Evolutionary conservation across 352 stramenopile species (phyloP), one percentile per base, ranked within the genome.

Genomic region (Phytopythium aichiense): DNA sequence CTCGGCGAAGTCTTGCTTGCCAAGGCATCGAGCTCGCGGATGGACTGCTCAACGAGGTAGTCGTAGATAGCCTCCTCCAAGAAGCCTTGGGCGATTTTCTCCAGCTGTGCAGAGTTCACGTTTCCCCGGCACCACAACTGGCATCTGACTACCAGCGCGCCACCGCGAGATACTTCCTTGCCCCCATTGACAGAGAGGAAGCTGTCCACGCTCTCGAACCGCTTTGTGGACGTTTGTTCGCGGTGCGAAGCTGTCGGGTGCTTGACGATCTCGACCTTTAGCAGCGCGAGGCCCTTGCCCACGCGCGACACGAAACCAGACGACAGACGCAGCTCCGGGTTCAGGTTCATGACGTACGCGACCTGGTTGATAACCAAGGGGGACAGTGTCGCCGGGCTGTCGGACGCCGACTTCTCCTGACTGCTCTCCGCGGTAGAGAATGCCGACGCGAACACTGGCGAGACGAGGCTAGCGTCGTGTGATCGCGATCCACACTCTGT

Each of bases 281-380:
- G 71, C 11, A 94, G 64, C 30, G 82, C 84, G 42, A 95, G 73
- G 1, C 87, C 87, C 63, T 91, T 94, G 37, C 87, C 87, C 16
- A 92, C 80, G 9, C 73, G 71, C 2, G 84, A 85, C 54, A 94
- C 61, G 66, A 94, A 95, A 5, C 74, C 79, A 56, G 79, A 77
- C 5, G 84, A 90, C 18, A 92, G 71, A 6, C 87, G 78, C 40
- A 95, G 68, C 61, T 95, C 87, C 1, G 87, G 82, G 35, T 94
- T 95, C 48, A 95, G 55, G 58, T 95, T 95, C 51, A 95, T 59
- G 28, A 92, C 80, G 40, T 93, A 95, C 3, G 77, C 78, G 20
- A 72, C 68, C 1, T 88, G 68, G 16, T 74, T 79, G 20, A 84
- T 42, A 12, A 73, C 57, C 58, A 79, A 71, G 58, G 66, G 60